Base-by-base conservation (phyloP, 1,139 yeast species). In the Protomyces inundatus region DNA sequence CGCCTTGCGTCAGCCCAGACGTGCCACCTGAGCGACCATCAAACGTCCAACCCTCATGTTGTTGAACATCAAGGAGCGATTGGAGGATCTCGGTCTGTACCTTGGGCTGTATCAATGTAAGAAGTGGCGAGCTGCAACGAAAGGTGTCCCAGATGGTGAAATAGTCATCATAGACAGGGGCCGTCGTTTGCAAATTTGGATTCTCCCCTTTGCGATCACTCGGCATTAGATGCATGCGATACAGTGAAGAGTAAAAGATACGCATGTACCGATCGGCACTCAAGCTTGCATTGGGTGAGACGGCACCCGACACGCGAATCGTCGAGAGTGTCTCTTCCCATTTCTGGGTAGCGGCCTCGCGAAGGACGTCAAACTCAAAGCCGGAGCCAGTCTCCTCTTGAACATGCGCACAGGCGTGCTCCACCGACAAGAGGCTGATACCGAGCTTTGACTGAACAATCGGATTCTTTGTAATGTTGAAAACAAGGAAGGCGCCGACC, bases 111-210 rank as follows among this genome's bases (percentile, higher is more conserved):
- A 58, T 58, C 53, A 58, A 23, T 1, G 52, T 52, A 35, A 58
- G 36, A 6, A 58, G 30, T 16, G 62, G 62, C 5, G 62, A 58
- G 30, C 52, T 46, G 23, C 62, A 58, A 4, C 62, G 55, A 30
- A 58, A 58, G n/a, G 62, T 58, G 50, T 58, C 62, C 62, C 62
- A 58, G 16, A 58, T 58, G 9, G 62, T 58, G 56, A 51, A 58
- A 46, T 40, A 58, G 40, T 58, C 62, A 34, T 58, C 62, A 35
- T 58, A 58, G 1, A 52, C 62, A 5, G 62, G 62, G 9, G 40
- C 52, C 0, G 53, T 37, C 4, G 62, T 30, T 40, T 40, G 39
- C 62, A 56, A 58, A 4, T 37, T 6, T n/a, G 62, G 62, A 40
- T 58, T 58, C 52, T 58, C 62, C 32, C 53, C 56, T 33, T 33